A percentile compares a stretch with the other conserved stretches of the same genome.
phyloP scores from a whole-genome alignment of 768 basidiomycete genomes.

The Guyanaporus albipodus region DNA sequence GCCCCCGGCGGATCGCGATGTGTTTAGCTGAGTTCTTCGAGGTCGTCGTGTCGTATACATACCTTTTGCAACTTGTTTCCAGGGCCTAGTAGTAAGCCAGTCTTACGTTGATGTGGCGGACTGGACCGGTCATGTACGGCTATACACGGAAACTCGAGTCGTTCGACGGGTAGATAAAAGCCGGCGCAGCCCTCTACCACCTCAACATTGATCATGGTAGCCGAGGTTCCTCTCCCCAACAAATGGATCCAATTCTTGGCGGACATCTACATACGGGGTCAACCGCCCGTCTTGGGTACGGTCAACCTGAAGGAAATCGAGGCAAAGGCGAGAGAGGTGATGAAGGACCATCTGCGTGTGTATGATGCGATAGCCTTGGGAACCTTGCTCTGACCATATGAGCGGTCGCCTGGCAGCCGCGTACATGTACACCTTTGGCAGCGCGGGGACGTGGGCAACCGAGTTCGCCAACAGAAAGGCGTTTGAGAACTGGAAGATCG shows the following conservation, averaged over 20 bases:
- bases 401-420: constrained; percentile 46
- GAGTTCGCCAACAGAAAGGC: constrained; percentile 61
- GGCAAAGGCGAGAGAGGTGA: constrained; percentile 56
- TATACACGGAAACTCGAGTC: too few relatives aligned
- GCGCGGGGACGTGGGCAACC: constrained; percentile 69
- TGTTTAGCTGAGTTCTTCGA: constrained; percentile 11
- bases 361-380: too few relatives aligned
- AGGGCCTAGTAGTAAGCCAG: too few relatives aligned
- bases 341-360: constrained; percentile 55
- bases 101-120: too few relatives aligned
- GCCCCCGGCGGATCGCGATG: constrained; percentile 6
- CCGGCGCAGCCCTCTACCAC: too few relatives aligned
- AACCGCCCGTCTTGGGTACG: constrained; percentile 45
- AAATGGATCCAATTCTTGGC: constrained; percentile 27
- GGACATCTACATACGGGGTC: constrained; percentile 16
- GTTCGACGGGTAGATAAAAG: too few relatives aligned
- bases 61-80: too few relatives aligned
- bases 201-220: constrained; percentile 18
- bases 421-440: constrained; percentile 74
- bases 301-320: constrained; percentile 62
- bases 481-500: constrained; percentile 64
- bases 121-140: too few relatives aligned
- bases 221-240: constrained; percentile 13
- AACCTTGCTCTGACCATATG: too few relatives aligned
- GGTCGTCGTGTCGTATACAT: neutral